A percentile compares a stretch with the other conserved stretches of the same genome.
Conservation (phyloP, 805 yeast species). For the Isabelozyma gotoi region DNA sequence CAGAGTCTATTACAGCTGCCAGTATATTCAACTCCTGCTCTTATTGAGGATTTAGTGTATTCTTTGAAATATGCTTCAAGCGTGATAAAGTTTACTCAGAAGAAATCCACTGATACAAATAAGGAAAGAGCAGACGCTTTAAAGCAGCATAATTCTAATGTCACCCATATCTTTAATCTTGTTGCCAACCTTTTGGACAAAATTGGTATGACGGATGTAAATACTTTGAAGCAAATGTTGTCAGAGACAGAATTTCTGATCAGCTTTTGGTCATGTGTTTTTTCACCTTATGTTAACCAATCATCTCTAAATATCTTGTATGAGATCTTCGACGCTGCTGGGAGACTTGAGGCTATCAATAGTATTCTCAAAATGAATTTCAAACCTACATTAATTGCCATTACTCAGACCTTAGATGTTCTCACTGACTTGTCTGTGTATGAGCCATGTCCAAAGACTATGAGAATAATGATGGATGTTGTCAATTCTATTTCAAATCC, state of each 20-base stretch:
- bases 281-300: conserved; percentile 67
- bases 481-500: conserved; percentile 64
- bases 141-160: conserved; percentile 31
- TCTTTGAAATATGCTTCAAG: conserved; percentile 16
- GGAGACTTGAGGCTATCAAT: conserved; percentile 73
- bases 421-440: conserved; percentile 50
- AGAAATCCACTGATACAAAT: conserved; percentile 16
- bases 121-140: conserved; percentile 22
- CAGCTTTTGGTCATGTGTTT: conserved; percentile 76
- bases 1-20: conserved; percentile 12
- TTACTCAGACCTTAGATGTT: conserved; percentile 44
- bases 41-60: conserved; percentile 11
- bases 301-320: conserved; percentile 69
- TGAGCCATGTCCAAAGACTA: conserved; percentile 76
- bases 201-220: conserved; percentile 30
- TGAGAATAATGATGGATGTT: conserved; percentile 75
- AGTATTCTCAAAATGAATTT: conserved; percentile 47
- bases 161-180: conserved; percentile 16
- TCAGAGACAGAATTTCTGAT: conserved; percentile 37
- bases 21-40: conserved; percentile 9
- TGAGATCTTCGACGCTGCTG: conserved; percentile 68
- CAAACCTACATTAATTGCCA: conserved; percentile 46
- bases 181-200: conserved; percentile 28
- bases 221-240: conserved; percentile 20
- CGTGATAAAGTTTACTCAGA: conserved; percentile 20